Evolutionary conservation across 768 basidiomycete species (phyloP).

Genomic region (Crucibulum laeve): DNA sequence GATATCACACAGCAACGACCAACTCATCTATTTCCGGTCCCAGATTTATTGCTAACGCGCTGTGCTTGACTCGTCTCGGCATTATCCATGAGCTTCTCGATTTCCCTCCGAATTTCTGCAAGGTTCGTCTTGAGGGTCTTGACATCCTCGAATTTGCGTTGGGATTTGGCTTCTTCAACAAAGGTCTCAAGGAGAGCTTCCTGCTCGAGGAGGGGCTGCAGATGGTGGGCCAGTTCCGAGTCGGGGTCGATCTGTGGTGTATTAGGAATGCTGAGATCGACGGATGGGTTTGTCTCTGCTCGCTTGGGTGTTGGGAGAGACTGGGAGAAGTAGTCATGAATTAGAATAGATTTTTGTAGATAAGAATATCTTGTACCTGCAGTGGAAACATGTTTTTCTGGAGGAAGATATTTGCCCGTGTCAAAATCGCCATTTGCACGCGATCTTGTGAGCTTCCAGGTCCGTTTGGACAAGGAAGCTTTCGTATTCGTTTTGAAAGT

Average conservation of each 20-base stretch:
- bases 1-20: no score
- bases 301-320: slow-evolving; percentile 48
- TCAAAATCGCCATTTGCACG: slow-evolving; percentile 77
- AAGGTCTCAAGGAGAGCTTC: slow-evolving; percentile 89
- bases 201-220: slow-evolving; percentile 92
- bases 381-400: slow-evolving; percentile 89
- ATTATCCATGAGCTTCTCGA: slow-evolving; percentile 55
- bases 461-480: slow-evolving; percentile 58
- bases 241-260: slow-evolving; percentile 46
- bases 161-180: slow-evolving; percentile 84
- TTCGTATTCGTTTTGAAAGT: slow-evolving; percentile 79
- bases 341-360: background rate
- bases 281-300: slow-evolving; percentile 8
- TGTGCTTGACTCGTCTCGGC: slow-evolving; percentile 7
- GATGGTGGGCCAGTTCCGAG: slow-evolving; percentile 60
- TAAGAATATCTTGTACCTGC: slow-evolving; percentile 41
- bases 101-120: slow-evolving; percentile 80
- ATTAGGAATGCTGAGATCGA: slow-evolving; percentile 11
- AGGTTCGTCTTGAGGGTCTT: slow-evolving; percentile 78
- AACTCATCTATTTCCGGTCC: no score
- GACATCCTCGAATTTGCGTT: slow-evolving; percentile 94
- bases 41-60: background rate
- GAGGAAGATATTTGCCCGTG: slow-evolving; percentile 74
- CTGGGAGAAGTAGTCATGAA: slow-evolving; percentile 17
- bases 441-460: slow-evolving; percentile 75